A percentile compares a stretch with the other conserved stretches of the same genome.
Evolutionary conservation across 148 eudicot genomes (phyloP).

Genomic region (Chenopodium quinoa): DNA sequence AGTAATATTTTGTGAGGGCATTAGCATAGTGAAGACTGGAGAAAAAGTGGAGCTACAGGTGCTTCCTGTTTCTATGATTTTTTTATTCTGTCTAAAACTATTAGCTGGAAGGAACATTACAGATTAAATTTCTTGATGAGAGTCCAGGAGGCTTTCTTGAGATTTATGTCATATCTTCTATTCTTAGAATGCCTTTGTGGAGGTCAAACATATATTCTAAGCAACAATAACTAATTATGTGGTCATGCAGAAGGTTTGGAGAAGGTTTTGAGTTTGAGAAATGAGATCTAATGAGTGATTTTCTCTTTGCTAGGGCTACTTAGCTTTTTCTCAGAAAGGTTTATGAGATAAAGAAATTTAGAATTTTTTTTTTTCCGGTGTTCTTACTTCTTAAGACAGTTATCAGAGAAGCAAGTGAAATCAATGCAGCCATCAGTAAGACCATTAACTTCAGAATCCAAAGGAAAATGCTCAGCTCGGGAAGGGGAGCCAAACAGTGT

Average conservation of each 20-base stretch:
- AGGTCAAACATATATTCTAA: not conserved
- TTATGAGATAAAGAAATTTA: not conserved
- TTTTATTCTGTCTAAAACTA: not conserved
- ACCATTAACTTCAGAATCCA: not conserved
- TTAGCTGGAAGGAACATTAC: not conserved
- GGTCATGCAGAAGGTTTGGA: not conserved
- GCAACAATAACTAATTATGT: not conserved
- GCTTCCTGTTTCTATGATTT: not conserved
- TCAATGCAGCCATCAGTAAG: not conserved
- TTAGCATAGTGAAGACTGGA: not conserved
- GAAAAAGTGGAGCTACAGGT: not conserved
- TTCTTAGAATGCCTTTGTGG: not conserved
- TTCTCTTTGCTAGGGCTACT: not conserved
- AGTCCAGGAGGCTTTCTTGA: not conserved
- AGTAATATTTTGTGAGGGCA: too few species aligned
- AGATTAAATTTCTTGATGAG: not conserved
- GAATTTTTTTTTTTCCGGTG: too few species aligned
- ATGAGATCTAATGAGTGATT: not conserved
- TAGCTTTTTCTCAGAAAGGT: not conserved
- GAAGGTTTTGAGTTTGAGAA: not conserved
- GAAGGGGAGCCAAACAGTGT: not conserved
- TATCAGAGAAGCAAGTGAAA: not conserved
- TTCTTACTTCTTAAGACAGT: too few species aligned
- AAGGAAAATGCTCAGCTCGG: not conserved
- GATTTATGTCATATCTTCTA: not conserved